phyloP scores from a whole-genome alignment of 73 alveolate genomes.

The Paramecium pentaurelia region DNA sequence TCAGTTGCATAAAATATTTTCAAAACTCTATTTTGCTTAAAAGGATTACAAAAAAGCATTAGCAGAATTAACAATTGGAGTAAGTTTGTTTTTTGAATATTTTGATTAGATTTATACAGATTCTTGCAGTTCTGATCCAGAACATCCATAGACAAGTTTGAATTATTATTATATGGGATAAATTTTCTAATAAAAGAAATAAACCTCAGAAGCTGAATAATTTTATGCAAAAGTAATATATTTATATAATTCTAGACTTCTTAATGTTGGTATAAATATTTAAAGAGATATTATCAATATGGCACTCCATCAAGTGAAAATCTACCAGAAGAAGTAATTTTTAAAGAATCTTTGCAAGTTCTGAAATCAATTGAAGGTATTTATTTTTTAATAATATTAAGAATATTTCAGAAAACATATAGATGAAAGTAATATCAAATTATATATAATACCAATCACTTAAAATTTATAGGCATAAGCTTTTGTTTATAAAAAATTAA shows the following conservation, averaged over 20 bases:
- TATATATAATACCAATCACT: constrained; percentile 42
- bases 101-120: constrained; percentile 71
- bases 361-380: constrained; percentile 18
- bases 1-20: constrained; percentile 77
- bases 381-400: not conserved
- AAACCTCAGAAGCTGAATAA: constrained; percentile 52
- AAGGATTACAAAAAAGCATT: constrained; percentile 76
- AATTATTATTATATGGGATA: constrained; percentile 82
- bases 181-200: constrained; percentile 63
- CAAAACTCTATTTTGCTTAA: constrained; percentile 74
- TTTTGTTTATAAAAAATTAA: not conserved
- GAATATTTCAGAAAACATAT: not conserved
- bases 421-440: constrained; percentile 9
- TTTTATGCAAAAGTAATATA: constrained; percentile 52
- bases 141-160: constrained; percentile 69
- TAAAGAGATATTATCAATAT: constrained; percentile 43
- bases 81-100: not conserved
- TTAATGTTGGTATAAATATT: constrained; percentile 54
- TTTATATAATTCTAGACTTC: not conserved
- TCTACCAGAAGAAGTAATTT: not conserved
- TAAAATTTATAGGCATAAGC: constrained; percentile 48
- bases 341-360: not conserved
- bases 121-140: constrained; percentile 79
- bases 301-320: constrained; percentile 7
- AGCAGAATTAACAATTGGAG: constrained; percentile 65